Base-by-base conservation (phyloP, 2,329 filamentous ascomycete genomes). In the Coniella lustricola region DNA sequence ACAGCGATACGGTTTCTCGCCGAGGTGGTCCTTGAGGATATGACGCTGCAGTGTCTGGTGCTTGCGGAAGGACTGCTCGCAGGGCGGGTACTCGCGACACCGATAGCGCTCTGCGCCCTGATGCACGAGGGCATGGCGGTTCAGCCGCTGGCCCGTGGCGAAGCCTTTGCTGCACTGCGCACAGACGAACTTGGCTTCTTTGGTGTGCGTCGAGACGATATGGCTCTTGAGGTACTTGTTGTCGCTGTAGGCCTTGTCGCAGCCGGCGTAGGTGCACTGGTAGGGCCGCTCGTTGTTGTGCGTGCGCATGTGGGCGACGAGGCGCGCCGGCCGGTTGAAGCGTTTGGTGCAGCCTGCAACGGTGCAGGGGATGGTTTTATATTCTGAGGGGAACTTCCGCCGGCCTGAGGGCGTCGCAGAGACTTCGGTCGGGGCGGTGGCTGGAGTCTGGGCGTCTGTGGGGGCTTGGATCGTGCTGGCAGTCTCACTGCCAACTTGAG, bases 171-270 rank as follows among this genome's bases (percentile, higher is more conserved):
- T 81, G 62, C 91, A 96, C 5, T 75, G 82, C 13, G 79, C 73
- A 67, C 90, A 96, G 21, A 76, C 65, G 63, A 89, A 84, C 40
- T 81, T 77, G 50, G 84, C 77, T 55, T 88, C 76, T 47, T 81
- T 73, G 17, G 79, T 84, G 63, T 96, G 91, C 10, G 84, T 83
- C 48, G 85, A 86, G 62, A 90, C 90, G 60, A 94, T 68, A 63
- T 97, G 91, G 55, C 90, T 84, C 51, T 85, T 83, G 16, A 96
- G 74, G 67, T 96, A 90, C 58, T 91, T 91, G 56, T 88, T 81
- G 53, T 93, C 87, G 13, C 89, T 78, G 63, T 95, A 97, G 36
- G 83, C 78, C 70, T 95, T 96, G 59, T 81, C 79, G 62, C 91
- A 97, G 36, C 68, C 82, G 5, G 75, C 68, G 53, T 84, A 76